phyloP scores from a whole-genome alignment of 495 filamentous ascomycete genomes.

The Trichoderma parareesei region DNA sequence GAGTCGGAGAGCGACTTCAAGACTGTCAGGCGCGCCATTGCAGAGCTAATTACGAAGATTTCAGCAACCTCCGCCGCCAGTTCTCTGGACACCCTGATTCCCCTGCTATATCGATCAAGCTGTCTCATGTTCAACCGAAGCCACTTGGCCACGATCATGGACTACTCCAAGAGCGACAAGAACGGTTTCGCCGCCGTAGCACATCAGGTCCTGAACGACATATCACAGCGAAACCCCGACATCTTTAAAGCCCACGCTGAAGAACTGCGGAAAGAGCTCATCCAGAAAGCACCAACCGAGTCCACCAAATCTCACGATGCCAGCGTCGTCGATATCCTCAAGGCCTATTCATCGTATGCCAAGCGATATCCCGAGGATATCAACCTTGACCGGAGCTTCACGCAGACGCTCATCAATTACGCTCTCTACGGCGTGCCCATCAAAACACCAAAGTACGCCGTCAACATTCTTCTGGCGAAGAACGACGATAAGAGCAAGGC shows the following conservation, averaged over 20 bases:
- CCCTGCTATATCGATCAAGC: conserved; percentile 76
- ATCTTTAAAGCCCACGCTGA: conserved; percentile 87
- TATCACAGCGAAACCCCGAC: conserved; percentile 78
- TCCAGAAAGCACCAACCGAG: conserved; percentile 65
- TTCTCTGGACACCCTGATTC: conserved; percentile 68
- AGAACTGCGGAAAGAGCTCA: conserved; percentile 79
- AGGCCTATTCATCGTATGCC: conserved; percentile 85
- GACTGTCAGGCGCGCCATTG: conserved; percentile 79
- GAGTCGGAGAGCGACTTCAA: conserved; percentile 85
- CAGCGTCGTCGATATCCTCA: conserved; percentile 75
- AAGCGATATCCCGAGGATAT: conserved; percentile 76
- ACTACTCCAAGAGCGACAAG: conserved; percentile 73
- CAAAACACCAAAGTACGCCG: conserved; percentile 83
- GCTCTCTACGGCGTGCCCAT: conserved; percentile 74
- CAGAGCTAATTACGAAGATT: conserved; percentile 77
- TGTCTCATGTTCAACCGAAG: conserved; percentile 88
- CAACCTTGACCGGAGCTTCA: conserved; percentile 76
- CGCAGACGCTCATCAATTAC: conserved; percentile 69
- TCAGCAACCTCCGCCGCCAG: conserved; percentile 43
- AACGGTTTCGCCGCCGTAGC: conserved; percentile 67
- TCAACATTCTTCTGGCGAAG: conserved; percentile 77
- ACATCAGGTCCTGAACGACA: conserved; percentile 87
- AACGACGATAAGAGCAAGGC: conserved; percentile 73
- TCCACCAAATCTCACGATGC: conserved; percentile 53
- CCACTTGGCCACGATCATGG: conserved; percentile 84